Conservation (phyloP, 371 early-diverging fungal species). For the Syncephalastrum contaminatum region DNA sequence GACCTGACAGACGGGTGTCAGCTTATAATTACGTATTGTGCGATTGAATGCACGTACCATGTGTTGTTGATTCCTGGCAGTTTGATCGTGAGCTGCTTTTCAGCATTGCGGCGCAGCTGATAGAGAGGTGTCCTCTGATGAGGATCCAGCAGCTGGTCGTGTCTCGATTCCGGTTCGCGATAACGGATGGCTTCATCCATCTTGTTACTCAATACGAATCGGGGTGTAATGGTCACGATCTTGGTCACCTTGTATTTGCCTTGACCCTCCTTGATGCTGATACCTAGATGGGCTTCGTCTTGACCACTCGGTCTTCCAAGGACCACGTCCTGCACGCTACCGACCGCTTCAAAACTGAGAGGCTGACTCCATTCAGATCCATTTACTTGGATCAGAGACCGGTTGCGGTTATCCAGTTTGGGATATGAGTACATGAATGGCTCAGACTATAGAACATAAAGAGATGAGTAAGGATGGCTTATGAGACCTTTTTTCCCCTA, state of each 20-base stretch:
- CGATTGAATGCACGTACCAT: conserved; percentile 54
- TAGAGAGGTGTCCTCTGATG: conserved; percentile 69
- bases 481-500: not conserved
- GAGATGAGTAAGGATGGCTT: not conserved
- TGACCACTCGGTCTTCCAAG: conserved; percentile 55
- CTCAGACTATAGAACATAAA: conserved; percentile 37
- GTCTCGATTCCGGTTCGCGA: conserved; percentile 68
- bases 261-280: conserved; percentile 77
- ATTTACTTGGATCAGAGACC: conserved; percentile 75
- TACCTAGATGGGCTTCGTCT: conserved; percentile 80
- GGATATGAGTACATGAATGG: conserved; percentile 97
- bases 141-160: conserved; percentile 49
- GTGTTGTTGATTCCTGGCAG: conserved; percentile 69
- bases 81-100: conserved; percentile 69
- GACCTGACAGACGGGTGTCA: conserved; percentile 69
- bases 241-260: conserved; percentile 77
- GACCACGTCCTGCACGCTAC: conserved; percentile 78
- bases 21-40: not conserved
- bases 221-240: conserved; percentile 87
- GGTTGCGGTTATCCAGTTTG: conserved; percentile 76
- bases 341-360: conserved; percentile 94
- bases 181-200: conserved; percentile 69
- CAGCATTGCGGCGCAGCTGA: conserved; percentile 60
- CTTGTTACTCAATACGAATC: conserved; percentile 90
- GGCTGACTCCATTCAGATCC: conserved; percentile 90